Percentiles rank a stretch among this genome's conserved stretches.
These are phyloP conservation scores for Suillus subluteus DNA, from an alignment of 768 basidiomycete genomes.

Conservation along the genomic window DNA sequence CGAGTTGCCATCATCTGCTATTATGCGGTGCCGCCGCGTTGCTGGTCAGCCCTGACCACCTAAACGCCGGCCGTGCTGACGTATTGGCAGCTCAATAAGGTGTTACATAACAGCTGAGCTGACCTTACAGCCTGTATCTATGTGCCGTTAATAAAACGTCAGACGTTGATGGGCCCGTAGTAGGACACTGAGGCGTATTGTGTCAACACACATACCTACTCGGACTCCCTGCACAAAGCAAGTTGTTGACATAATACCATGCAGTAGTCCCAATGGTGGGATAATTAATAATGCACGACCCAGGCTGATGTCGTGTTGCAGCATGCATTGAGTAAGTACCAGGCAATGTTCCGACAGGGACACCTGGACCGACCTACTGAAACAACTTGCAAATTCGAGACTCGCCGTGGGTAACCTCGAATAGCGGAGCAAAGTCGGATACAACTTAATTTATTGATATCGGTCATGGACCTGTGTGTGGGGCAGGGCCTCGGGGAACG, in stretches of 20 bases:
- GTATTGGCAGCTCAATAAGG: background rate
- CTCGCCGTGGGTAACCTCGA: background rate
- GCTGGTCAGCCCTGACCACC: background rate
- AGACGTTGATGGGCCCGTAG: background rate
- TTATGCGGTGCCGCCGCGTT: background rate
- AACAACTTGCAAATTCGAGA: background rate
- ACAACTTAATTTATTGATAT: background rate
- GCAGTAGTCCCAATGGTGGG: background rate
- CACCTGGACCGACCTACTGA: background rate
- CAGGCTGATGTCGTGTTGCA: constrained; percentile 2
- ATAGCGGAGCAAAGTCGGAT: background rate
- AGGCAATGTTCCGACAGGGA: background rate
- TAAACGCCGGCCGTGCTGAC: background rate
- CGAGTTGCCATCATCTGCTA: background rate
- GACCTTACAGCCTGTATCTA: background rate
- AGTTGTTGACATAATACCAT: background rate
- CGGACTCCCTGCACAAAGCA: background rate
- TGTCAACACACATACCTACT: background rate
- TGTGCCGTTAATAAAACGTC: background rate
- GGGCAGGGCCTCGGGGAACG: constrained; percentile 2
- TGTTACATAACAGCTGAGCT: background rate
- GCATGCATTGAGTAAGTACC: background rate
- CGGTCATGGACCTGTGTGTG: background rate
- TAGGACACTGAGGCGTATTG: background rate
- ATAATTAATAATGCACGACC: background rate